These are phyloP conservation scores for Trichophyton benhamiae DNA, from an alignment of 2,329 filamentous ascomycete genomes.

Conservation along the genomic window DNA sequence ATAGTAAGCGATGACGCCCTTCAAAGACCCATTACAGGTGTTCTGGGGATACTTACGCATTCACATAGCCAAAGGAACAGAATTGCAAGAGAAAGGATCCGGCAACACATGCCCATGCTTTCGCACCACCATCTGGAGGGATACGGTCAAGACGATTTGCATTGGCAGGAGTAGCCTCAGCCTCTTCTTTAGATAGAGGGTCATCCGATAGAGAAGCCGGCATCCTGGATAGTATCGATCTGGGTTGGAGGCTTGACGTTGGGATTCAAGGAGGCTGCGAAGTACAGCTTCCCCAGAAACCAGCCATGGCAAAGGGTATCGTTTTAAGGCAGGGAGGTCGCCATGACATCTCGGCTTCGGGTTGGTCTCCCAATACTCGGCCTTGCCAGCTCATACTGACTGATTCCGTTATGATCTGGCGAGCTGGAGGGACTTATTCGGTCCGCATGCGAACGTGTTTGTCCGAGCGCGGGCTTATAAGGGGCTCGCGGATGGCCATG, in stretches of 20 bases:
- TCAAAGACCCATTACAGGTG: too few species aligned
- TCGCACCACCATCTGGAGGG: not conserved
- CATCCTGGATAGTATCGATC: not conserved
- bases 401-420: not conserved
- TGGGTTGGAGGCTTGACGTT: not conserved
- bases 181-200: not conserved
- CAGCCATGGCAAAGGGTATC: not conserved
- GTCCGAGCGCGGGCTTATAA: not conserved
- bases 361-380: not conserved
- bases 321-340: not conserved
- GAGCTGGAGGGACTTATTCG: not conserved
- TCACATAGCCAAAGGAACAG: constrained; percentile 4
- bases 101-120: constrained; percentile 1
- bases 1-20: not conserved
- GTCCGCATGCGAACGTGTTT: not conserved
- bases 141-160: not conserved
- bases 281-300: not conserved
- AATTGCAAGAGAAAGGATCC: not conserved
- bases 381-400: not conserved
- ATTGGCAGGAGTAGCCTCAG: not conserved
- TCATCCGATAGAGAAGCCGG: not conserved
- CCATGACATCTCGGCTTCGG: not conserved
- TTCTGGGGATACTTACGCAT: not conserved
- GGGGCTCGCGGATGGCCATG: too few species aligned
- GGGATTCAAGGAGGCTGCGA: not conserved